Base-by-base conservation (phyloP, 192 early-diverging fungal species). In the Coemansia sp. region DNA sequence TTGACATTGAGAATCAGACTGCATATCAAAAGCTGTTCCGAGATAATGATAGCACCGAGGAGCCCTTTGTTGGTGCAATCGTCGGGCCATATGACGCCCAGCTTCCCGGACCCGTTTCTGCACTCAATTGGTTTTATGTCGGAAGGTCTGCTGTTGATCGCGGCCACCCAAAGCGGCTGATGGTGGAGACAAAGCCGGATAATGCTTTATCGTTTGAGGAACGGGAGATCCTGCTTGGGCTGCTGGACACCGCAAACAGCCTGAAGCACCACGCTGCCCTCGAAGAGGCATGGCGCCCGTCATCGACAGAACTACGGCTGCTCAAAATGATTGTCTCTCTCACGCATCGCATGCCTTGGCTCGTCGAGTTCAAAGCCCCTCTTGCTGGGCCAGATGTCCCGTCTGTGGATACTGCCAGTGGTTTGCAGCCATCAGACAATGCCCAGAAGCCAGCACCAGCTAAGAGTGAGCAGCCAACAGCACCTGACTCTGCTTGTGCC, bases 51-150 rank as follows among this genome's bases (percentile, higher is more conserved):
- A 77, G 74, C 79, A 25, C 68, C 23, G 43, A 81, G 60, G 71
- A 82, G 61, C 94, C 94, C 1, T 96, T 96, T 86, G 90, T 96
- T 1, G 94, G 94, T 16, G 94, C 92, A 4, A 96, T 96, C 64
- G 87, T 95, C 28, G 91, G 91, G 7, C 94, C 94, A 8, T 96
- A 94, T 57, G 90, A 94, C 71, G 89, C 88, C 1, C 72, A 86
- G 33, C 83, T 94, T 25, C 90, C 89, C 18, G 88, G 87, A 3
- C 86, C 93, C 1, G 75, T 86, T 6, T 94, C 93, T 7, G 89
- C 82, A 16, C 86, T 95, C 62, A 96, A 92, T 64, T 96, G 93
- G 93, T 96, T 95, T 69, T 89, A 89, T 60, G 88, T 94, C 10
- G 84, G 81, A 29, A 79, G 71, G 31, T 70, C 81, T 0, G 73